A percentile compares a stretch with the other conserved stretches of the same genome.
Conservation (phyloP, 192 early-diverging fungal species). For the Phycomyces nitens region DNA sequence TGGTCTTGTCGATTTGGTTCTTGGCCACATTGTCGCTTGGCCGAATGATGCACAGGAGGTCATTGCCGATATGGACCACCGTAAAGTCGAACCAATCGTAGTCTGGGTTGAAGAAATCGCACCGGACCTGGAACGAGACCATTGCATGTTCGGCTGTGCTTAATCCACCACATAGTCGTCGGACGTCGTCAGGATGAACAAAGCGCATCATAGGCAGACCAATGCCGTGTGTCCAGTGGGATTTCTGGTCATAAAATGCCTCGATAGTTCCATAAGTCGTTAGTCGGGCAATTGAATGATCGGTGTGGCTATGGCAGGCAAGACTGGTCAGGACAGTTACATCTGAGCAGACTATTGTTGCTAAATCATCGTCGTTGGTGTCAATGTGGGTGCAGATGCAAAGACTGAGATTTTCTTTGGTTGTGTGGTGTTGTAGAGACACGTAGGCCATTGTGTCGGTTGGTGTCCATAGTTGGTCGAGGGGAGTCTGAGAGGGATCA, state of each 20-base stretch:
- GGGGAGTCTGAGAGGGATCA: neutral
- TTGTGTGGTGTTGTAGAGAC: slow-evolving; percentile 4
- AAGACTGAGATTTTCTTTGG: neutral
- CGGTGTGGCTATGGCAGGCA: neutral
- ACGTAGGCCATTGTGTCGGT: slow-evolving; percentile 2
- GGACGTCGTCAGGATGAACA: slow-evolving; percentile 28
- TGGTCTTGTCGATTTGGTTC: neutral
- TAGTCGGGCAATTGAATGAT: slow-evolving; percentile 19
- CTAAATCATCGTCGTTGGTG: neutral
- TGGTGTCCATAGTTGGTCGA: slow-evolving; percentile 1
- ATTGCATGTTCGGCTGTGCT: slow-evolving; percentile 10
- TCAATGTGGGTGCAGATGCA: slow-evolving; percentile 13
- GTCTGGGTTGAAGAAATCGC: neutral
- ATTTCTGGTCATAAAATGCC: slow-evolving; percentile 11
- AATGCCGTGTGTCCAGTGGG: neutral
- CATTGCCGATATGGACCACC: neutral
- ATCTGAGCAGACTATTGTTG: slow-evolving; percentile 9
- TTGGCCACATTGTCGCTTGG: neutral
- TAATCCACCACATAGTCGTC: slow-evolving; percentile 16
- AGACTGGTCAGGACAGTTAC: slow-evolving; percentile 11
- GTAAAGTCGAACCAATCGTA: slow-evolving; percentile 1
- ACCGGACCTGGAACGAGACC: neutral
- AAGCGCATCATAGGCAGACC: slow-evolving; percentile 29
- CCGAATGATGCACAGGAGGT: neutral
- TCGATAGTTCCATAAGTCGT: slow-evolving; percentile 31